Evolutionary conservation across 768 basidiomycete genomes (phyloP).

Genomic region (Agaricus blazei): DNA sequence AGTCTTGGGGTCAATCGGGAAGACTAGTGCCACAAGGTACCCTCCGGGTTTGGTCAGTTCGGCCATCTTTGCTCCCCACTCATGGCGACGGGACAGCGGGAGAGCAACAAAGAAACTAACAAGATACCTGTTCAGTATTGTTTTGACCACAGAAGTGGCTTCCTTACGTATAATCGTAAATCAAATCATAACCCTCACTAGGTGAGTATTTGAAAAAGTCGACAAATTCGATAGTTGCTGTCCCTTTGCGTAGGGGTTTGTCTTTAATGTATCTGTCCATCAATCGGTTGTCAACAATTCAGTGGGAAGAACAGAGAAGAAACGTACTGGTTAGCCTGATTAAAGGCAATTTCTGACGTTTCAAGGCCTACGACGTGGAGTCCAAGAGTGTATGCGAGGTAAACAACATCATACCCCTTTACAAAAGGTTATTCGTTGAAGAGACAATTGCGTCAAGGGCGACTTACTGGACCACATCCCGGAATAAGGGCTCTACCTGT

Average conservation of each 20-base stretch:
- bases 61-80: conserved; percentile 59
- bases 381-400: conserved; percentile 44
- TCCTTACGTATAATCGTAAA: conserved; percentile 62
- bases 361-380: conserved; percentile 50
- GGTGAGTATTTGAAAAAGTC: conserved; percentile 54
- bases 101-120: conserved; percentile 71
- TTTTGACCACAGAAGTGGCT: background rate
- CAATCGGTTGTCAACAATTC: background rate
- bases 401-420: conserved; percentile 59
- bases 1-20: conserved; percentile 41
- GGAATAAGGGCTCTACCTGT: conserved; percentile 26
- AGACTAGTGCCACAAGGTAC: conserved; percentile 55
- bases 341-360: conserved; percentile 49
- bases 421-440: background rate
- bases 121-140: background rate
- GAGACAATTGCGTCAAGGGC: background rate
- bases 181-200: conserved; percentile 43
- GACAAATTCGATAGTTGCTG: conserved; percentile 31
- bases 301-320: background rate
- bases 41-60: conserved; percentile 57
- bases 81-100: conserved; percentile 42
- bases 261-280: conserved; percentile 7
- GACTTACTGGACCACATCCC: conserved; percentile 44
- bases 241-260: conserved; percentile 13
- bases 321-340: conserved; percentile 37